A percentile compares a stretch with the other conserved stretches of the same genome.
These are phyloP conservation scores for Vanrija sp. DNA, from an alignment of 1,284 basidiomycete genomes.

Conservation along the genomic window DNA sequence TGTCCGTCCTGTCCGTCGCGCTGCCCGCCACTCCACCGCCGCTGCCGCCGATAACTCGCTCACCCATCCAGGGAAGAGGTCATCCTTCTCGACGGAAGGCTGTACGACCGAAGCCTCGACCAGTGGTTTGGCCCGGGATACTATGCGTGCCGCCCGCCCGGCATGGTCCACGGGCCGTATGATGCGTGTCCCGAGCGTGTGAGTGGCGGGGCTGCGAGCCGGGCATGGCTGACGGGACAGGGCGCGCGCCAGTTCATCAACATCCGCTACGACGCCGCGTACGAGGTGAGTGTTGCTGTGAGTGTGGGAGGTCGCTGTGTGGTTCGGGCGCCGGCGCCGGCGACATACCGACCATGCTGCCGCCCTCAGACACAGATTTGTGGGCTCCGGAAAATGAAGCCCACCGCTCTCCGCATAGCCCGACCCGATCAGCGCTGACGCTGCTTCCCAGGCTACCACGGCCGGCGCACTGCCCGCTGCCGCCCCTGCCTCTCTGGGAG, in stretches of 20 bases:
- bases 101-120: not conserved
- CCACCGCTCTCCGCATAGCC: no score
- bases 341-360: no score
- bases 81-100: not conserved
- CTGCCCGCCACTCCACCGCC: not conserved
- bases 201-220: not conserved
- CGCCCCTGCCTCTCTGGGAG: no score
- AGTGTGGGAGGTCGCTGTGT: not conserved
- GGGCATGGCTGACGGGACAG: not conserved
- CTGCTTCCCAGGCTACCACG: no score
- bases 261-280: no score
- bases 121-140: conserved; percentile 7
- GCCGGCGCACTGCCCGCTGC: no score
- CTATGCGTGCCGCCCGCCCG: conserved; percentile 14
- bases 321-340: no score
- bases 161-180: conserved; percentile 8
- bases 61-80: conserved; percentile 2
- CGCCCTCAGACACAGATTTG: no score
- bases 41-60: not conserved
- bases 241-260: no score
- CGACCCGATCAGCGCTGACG: no score
- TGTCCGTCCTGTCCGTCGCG: no score
- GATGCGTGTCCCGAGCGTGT: not conserved
- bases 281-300: not conserved
- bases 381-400: no score